phyloP scores from a whole-genome alignment of 1,139 yeast species.

The Saccharomyces hybrid region DNA sequence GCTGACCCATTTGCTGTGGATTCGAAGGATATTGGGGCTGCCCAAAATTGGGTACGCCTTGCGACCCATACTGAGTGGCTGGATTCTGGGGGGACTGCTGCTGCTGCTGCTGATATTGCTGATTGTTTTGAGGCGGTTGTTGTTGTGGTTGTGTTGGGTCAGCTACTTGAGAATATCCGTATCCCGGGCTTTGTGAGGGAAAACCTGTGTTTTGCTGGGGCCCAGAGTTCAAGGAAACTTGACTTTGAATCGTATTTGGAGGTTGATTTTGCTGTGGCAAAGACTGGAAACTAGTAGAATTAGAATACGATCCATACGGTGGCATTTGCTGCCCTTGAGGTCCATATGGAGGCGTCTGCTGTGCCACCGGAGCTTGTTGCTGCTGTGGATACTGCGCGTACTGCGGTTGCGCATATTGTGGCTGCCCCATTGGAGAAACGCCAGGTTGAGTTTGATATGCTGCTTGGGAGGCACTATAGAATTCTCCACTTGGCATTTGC shows the following conservation, averaged over 20 bases:
- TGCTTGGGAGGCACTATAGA: conserved; percentile 5
- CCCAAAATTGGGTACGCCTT: not conserved
- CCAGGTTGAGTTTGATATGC: not conserved
- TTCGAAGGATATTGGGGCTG: not conserved
- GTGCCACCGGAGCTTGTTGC: not conserved
- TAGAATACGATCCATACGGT: not conserved
- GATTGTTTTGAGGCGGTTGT: not conserved
- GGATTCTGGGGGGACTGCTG: too few species aligned
- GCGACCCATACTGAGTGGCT: conserved; percentile 2
- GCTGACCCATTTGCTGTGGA: not conserved
- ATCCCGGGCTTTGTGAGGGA: not conserved
- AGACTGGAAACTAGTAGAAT: not conserved
- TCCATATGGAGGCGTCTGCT: conserved; percentile 1
- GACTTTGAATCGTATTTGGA: not conserved
- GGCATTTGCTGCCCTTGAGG: conserved; percentile 2
- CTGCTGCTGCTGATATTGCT: conserved; percentile 4
- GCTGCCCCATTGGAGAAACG: not conserved
- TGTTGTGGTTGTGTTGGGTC: too few species aligned
- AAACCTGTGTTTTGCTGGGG: not conserved
- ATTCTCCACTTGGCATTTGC: conserved; percentile 7
- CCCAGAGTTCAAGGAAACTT: not conserved
- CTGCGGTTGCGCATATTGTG: not conserved
- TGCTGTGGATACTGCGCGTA: conserved; percentile 3
- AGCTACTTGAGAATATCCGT: conserved; percentile 1
- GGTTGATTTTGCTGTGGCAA: not conserved